A percentile compares a stretch with the other conserved stretches of the same genome.
These are phyloP conservation scores for Aeschynomene evenia DNA, from an alignment of 306 rosid genomes.

Conservation along the genomic window DNA sequence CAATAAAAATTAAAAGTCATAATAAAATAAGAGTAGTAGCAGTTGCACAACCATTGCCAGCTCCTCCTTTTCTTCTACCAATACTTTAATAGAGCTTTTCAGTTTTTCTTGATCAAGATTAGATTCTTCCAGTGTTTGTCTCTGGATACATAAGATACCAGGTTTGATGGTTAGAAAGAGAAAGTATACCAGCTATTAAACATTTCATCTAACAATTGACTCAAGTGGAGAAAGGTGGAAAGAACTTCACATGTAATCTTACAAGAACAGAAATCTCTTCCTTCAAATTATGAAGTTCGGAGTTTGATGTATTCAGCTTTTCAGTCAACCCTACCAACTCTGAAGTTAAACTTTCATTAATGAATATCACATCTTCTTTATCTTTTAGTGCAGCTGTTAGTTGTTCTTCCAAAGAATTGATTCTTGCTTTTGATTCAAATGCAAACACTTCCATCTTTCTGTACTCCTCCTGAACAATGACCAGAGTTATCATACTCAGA, in stretches of 20 bases:
- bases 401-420: slow-evolving; percentile 65
- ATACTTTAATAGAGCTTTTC: slow-evolving; percentile 51
- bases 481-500: not conserved
- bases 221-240: not conserved
- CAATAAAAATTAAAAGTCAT: not conserved
- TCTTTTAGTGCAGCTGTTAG: slow-evolving; percentile 46
- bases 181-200: slow-evolving; percentile 14
- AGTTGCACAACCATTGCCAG: slow-evolving; percentile 63
- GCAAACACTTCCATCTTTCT: slow-evolving; percentile 62
- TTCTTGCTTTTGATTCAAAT: slow-evolving; percentile 71
- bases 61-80: slow-evolving; percentile 82
- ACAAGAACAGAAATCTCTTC: slow-evolving; percentile 73
- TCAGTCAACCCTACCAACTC: slow-evolving; percentile 61
- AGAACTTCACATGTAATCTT: slow-evolving; percentile 44
- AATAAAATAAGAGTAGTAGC: slow-evolving; percentile 19
- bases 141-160: slow-evolving; percentile 52
- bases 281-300: slow-evolving; percentile 48
- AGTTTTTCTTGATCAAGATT: slow-evolving; percentile 50
- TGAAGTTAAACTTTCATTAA: slow-evolving; percentile 57
- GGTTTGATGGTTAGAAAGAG: slow-evolving; percentile 12
- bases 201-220: not conserved
- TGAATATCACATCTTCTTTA: slow-evolving; percentile 58
- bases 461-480: slow-evolving; percentile 68
- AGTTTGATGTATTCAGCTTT: slow-evolving; percentile 48
- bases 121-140: slow-evolving; percentile 62